phyloP scores from a whole-genome alignment of 2,329 filamentous ascomycete genomes.

The Xylaria sp. region DNA sequence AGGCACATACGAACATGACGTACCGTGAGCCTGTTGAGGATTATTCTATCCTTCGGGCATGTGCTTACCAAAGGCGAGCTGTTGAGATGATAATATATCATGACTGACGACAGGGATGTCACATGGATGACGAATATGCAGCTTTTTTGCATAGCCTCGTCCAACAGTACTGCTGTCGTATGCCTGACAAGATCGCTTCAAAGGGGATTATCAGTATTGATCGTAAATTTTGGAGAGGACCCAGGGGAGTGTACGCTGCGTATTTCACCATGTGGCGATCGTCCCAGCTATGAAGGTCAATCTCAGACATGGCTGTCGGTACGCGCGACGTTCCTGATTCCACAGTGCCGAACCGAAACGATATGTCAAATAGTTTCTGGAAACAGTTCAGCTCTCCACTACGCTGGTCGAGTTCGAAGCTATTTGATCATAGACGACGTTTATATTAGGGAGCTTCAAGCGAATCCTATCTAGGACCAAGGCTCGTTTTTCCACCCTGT shows the following conservation, averaged over 20 bases:
- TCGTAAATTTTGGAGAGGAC: background rate
- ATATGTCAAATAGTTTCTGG: conserved; percentile 38
- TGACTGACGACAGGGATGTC: background rate
- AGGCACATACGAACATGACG: conserved; percentile 10
- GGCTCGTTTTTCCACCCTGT: conserved; percentile 21
- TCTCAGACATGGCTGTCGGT: conserved; percentile 38
- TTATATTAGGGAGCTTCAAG: conserved; percentile 8
- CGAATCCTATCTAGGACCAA: conserved; percentile 8
- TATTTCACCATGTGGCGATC: conserved; percentile 17
- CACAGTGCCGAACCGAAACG: conserved; percentile 36
- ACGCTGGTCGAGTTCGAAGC: background rate
- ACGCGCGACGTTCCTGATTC: conserved; percentile 34
- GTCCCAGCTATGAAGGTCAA: conserved; percentile 11
- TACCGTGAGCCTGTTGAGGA: conserved; percentile 3
- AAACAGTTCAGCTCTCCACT: conserved; percentile 24
- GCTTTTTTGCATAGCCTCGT: conserved; percentile 2
- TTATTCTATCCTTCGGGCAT: background rate
- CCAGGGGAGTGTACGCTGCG: background rate
- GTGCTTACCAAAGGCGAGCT: background rate
- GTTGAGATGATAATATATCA: background rate
- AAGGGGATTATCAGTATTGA: background rate
- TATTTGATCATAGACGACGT: background rate
- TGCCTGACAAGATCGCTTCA: background rate
- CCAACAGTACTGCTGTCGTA: background rate
- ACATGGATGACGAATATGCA: background rate